Evolutionary conservation across 108 stramenopile species (phyloP), one percentile per base, ranked within the genome.

Genomic region (Cyclostephanos invisitatus): DNA sequence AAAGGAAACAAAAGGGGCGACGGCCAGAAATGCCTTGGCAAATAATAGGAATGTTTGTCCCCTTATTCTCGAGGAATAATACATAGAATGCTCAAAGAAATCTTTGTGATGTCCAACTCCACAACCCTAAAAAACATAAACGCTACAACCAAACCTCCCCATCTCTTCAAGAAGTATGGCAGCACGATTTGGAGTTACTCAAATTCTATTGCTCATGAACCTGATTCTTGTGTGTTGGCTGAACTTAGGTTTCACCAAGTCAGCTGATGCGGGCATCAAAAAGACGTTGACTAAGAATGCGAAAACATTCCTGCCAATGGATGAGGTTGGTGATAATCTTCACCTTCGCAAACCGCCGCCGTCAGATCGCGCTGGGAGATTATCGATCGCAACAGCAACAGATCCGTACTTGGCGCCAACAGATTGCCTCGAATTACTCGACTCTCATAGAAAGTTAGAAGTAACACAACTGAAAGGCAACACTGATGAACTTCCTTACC

Each of bases 401-500:
- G 73, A 74, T 36, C 25, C 28, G 8, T 40, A 59, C 4, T 25
- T 75, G 36, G 51, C 54, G 28, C 60, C 67, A 6, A 37, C 29
- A 0, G 22, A 51, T 42, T 75, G 74, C 18, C 58, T 42, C 5
- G 36, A 62, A 10, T 47, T 75, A 2, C 15, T 75, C 4, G 57
- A 62, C n/a, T 59, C 40, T 14, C 62, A 75, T 59, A 54, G 67
- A 18, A 28, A 50, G 15, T 47, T 47, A 40, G 29, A 62, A 46
- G 50, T 75, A 42, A 0, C 57, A 10, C 59, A 75, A 62, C 57
- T 67, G 32, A 75, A 28, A 14, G 12, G 59, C 12, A 17, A 49
- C 12, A 67, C 74, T 5, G 37, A 42, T 28, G 42, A 28, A 22
- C 59, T 60, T 18, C 74, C 74, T 7, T 60, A 68, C 18, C 67